Evolutionary conservation across 176 grass and related monocot species (phyloP).

Genomic region (Cenchrus fungigraminus): DNA sequence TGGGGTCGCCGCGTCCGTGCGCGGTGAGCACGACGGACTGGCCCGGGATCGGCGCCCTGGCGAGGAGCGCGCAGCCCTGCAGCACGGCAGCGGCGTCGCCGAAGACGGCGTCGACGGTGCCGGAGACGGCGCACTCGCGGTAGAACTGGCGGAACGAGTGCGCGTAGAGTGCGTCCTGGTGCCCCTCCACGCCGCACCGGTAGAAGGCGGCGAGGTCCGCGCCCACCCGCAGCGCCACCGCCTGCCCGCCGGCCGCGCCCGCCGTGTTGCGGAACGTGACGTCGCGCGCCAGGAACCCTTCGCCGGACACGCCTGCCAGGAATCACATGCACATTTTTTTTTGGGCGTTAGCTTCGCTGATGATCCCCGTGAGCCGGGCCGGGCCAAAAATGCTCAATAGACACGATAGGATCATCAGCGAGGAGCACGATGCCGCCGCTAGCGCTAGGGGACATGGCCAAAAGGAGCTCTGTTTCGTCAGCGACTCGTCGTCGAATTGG

Average conservation of each 20-base stretch:
- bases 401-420: neutral
- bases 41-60: slow-evolving; percentile 41
- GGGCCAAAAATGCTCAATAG: no score
- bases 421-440: no score
- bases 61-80: slow-evolving; percentile 71
- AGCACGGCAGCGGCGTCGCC: slow-evolving; percentile 85
- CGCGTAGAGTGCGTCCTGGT: slow-evolving; percentile 90
- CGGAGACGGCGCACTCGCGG: slow-evolving; percentile 74
- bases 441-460: neutral
- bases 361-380: no score
- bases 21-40: slow-evolving; percentile 76
- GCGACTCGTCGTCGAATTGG: slow-evolving; percentile 6
- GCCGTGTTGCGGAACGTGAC: slow-evolving; percentile 85
- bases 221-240: slow-evolving; percentile 77
- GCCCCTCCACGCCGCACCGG: slow-evolving; percentile 60
- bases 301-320: slow-evolving; percentile 59
- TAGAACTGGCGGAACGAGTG: slow-evolving; percentile 92
- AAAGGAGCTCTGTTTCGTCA: neutral
- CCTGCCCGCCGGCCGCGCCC: slow-evolving; percentile 61
- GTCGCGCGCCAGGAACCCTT: slow-evolving; percentile 78
- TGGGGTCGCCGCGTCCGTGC: slow-evolving; percentile 55
- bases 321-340: neutral
- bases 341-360: neutral
- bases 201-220: slow-evolving; percentile 66
- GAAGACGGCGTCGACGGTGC: slow-evolving; percentile 83